phyloP scores from a whole-genome alignment of 495 filamentous ascomycete genomes.

The Neurospora intermedia region DNA sequence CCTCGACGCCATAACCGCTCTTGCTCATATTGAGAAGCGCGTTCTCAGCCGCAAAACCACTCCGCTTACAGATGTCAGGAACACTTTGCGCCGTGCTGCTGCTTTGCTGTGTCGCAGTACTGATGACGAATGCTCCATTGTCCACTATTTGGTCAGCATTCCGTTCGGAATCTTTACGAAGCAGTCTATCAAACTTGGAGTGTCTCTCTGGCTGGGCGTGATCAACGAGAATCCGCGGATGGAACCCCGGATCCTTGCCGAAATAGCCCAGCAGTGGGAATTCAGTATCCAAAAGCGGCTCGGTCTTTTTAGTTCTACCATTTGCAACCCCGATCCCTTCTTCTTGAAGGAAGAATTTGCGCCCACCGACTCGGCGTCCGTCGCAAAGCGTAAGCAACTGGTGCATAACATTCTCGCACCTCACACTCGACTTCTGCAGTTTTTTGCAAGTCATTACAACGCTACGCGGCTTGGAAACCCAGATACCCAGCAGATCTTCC shows the following conservation, averaged over 20 bases:
- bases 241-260: constrained; percentile 69
- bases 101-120: constrained; percentile 69
- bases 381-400: constrained; percentile 61
- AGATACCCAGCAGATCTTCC: constrained; percentile 69
- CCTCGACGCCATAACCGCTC: constrained; percentile 46
- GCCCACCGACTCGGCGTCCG: constrained; percentile 70
- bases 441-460: constrained; percentile 88
- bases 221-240: constrained; percentile 91
- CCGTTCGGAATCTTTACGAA: constrained; percentile 90
- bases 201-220: constrained; percentile 90
- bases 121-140: constrained; percentile 60
- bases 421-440: constrained; percentile 75
- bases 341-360: constrained; percentile 86
- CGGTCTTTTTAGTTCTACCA: constrained; percentile 69
- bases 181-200: constrained; percentile 87
- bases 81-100: constrained; percentile 72
- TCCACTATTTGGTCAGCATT: constrained; percentile 77
- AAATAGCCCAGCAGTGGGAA: constrained; percentile 84
- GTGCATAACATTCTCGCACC: constrained; percentile 74
- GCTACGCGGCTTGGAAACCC: constrained; percentile 71
- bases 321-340: constrained; percentile 79
- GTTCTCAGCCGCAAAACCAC: constrained; percentile 53
- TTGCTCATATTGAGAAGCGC: constrained; percentile 58
- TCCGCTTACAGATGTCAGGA: constrained; percentile 63
- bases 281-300: constrained; percentile 57